A percentile compares a stretch with the other conserved stretches of the same genome.
phyloP scores from a whole-genome alignment of 805 yeast species.

The Hanseniaspora thailandica region DNA sequence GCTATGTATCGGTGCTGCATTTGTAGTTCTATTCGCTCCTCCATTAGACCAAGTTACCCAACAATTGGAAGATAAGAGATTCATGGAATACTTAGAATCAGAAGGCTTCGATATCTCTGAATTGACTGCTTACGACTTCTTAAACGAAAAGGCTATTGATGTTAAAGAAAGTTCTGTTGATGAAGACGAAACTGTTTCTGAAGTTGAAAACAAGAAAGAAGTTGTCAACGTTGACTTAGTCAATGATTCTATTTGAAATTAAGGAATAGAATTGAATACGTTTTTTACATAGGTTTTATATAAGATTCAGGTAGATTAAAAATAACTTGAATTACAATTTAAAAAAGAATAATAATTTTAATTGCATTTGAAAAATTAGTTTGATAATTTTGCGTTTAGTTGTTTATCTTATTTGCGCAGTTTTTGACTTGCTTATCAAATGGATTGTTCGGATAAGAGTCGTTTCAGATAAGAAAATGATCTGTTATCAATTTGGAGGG shows the following conservation, averaged over 20 bases:
- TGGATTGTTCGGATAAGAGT: too few relatives aligned
- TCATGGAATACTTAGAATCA: constrained; percentile 51
- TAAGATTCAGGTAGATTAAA: too few relatives aligned
- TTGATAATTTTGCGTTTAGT: too few relatives aligned
- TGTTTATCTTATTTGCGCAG: too few relatives aligned
- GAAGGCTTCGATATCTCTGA: constrained; percentile 54
- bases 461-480: neutral
- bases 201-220: neutral
- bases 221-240: neutral
- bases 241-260: neutral
- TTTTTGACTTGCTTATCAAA: too few relatives aligned
- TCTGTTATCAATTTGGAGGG: neutral
- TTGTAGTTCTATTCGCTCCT: constrained; percentile 40
- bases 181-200: neutral
- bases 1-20: constrained; percentile 47
- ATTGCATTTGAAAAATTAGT: too few relatives aligned
- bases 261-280: neutral
- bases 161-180: neutral
- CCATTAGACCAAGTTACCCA: constrained; percentile 74
- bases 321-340: too few relatives aligned
- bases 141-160: neutral
- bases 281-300: neutral
- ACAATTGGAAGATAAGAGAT: constrained; percentile 61
- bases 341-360: too few relatives aligned
- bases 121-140: neutral